A percentile compares a stretch with the other conserved stretches of the same genome.
phyloP scores from a whole-genome alignment of 176 grass and related monocot species.

The Eremochloa ophiuroides region DNA sequence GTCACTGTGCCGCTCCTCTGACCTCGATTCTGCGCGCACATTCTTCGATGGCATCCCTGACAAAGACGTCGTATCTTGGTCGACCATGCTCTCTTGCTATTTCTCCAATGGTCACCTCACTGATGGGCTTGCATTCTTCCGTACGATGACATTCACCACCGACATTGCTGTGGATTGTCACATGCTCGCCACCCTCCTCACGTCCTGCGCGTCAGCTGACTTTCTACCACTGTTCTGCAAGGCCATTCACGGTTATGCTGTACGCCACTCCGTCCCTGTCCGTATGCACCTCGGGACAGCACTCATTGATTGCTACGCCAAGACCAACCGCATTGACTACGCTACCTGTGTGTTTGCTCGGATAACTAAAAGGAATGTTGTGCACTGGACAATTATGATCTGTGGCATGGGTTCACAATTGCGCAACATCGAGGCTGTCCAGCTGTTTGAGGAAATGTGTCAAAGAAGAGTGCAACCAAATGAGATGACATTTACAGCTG shows the following conservation, averaged over 20 bases:
- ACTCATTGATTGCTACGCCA: constrained; percentile 54
- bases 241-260: constrained; percentile 43
- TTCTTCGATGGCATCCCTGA: constrained; percentile 41
- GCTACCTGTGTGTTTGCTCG: constrained; percentile 28
- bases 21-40: constrained; percentile 14
- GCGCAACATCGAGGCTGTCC: constrained; percentile 21
- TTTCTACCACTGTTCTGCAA: constrained; percentile 30
- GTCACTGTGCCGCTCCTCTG: constrained; percentile 32
- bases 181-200: constrained; percentile 41
- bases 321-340: constrained; percentile 23
- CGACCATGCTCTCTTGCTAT: constrained; percentile 47
- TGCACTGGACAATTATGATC: constrained; percentile 63
- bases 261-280: background rate
- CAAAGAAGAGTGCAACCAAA: constrained; percentile 31
- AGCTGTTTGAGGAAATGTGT: constrained; percentile 52
- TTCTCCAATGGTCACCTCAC: background rate
- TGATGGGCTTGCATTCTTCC: constrained; percentile 42
- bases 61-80: constrained; percentile 57
- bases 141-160: constrained; percentile 29
- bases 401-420: constrained; percentile 34
- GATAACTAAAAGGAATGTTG: constrained; percentile 30
- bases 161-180: background rate
- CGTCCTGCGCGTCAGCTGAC: constrained; percentile 16
- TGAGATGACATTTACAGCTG: constrained; percentile 47
- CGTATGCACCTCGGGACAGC: constrained; percentile 31